Conservation (phyloP, 2,329 filamentous ascomycete genomes). For the Neofusicoccum laricinum region DNA sequence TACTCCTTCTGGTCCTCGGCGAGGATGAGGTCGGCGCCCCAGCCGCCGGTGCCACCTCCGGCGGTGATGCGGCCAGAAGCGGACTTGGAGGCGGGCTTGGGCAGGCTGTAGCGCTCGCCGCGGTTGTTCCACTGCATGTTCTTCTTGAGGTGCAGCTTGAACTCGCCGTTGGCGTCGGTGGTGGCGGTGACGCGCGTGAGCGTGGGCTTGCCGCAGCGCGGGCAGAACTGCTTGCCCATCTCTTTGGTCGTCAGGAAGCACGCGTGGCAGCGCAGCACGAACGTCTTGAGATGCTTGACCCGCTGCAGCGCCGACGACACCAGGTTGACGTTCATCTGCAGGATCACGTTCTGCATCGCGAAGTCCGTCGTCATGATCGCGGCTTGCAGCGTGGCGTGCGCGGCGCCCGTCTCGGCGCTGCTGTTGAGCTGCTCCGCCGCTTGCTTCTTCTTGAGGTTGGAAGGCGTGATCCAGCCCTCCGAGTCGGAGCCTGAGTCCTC, state of each 20-base stretch:
- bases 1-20: constrained; percentile 98
- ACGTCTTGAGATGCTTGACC: constrained; percentile 82
- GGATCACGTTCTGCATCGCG: constrained; percentile 94
- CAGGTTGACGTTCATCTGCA: constrained; percentile 92
- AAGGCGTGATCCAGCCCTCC: constrained; percentile 89
- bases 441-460: constrained; percentile 84
- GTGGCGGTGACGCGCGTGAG: constrained; percentile 82
- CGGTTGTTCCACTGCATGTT: constrained; percentile 97
- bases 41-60: constrained; percentile 74
- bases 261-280: constrained; percentile 82
- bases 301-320: constrained; percentile 75
- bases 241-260: constrained; percentile 77
- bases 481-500: constrained; percentile 34
- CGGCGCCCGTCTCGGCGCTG: constrained; percentile 41
- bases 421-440: constrained; percentile 56
- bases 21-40: constrained; percentile 80
- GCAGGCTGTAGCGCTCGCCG: constrained; percentile 88
- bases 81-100: constrained; percentile 80
- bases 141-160: constrained; percentile 82
- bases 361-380: constrained; percentile 95
- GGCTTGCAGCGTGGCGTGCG: constrained; percentile 70
- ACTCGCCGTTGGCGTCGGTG: constrained; percentile 75
- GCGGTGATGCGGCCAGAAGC: constrained; percentile 70
- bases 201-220: constrained; percentile 82
- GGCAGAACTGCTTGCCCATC: constrained; percentile 88